Conservation (phyloP, 176 grass and related monocot genomes). For the Juncus effusus region DNA sequence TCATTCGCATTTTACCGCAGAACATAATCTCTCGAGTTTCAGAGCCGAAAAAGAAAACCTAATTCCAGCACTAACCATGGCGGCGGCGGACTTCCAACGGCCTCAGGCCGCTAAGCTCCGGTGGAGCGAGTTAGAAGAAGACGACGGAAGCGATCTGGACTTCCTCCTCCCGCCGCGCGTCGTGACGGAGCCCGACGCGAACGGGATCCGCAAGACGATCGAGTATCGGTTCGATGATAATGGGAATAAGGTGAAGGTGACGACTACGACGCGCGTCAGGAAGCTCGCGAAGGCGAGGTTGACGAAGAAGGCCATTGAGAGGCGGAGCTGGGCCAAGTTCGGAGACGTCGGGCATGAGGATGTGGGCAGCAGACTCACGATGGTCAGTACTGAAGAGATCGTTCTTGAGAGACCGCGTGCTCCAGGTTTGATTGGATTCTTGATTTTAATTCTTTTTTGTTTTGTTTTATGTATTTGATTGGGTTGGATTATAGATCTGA, state of each 20-base stretch:
- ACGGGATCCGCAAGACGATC: conserved; percentile 64
- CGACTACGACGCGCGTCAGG: conserved; percentile 65
- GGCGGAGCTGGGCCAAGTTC: conserved; percentile 75
- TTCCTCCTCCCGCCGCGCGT: conserved; percentile 69
- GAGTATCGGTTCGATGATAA: conserved; percentile 83
- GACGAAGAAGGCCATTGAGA: conserved; percentile 66
- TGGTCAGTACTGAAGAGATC: conserved; percentile 86
- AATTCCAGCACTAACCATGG: conserved; percentile 3
- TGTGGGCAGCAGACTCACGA: conserved; percentile 45
- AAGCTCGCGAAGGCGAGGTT: conserved; percentile 62
- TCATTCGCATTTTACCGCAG: too few relatives aligned
- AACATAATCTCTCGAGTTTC: too few relatives aligned
- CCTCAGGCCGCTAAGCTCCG: conserved; percentile 45
- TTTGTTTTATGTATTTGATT: not conserved
- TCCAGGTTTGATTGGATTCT: conserved; percentile 38
- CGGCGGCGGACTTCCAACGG: conserved; percentile 31
- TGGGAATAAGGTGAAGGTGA: conserved; percentile 73
- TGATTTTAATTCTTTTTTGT: not conserved
- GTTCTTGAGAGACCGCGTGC: conserved; percentile 70
- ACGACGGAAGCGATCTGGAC: conserved; percentile 67
- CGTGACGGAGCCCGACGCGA: conserved; percentile 64
- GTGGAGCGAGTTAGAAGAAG: conserved; percentile 71
- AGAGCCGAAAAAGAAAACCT: too few relatives aligned
- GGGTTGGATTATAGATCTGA: too few relatives aligned
- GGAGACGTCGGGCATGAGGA: conserved; percentile 72